These are phyloP conservation scores for Prunus mira DNA, from an alignment of 306 rosid genomes.

Conservation along the genomic window DNA sequence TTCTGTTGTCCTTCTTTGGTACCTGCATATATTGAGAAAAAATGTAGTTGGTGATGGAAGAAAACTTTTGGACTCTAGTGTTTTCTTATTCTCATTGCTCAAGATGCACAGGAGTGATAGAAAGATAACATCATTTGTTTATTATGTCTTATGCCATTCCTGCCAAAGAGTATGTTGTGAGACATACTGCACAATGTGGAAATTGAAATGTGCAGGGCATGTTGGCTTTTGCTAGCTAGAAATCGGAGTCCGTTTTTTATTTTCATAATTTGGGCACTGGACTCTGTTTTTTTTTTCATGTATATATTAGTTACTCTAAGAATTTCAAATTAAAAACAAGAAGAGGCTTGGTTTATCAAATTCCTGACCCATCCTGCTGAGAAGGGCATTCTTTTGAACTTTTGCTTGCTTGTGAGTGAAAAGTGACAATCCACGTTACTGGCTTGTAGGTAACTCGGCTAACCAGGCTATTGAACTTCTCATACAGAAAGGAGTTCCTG, in stretches of 20 bases:
- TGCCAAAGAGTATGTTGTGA: background rate
- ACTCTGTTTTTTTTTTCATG: background rate
- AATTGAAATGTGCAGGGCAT: background rate
- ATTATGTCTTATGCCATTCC: background rate
- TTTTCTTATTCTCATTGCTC: background rate
- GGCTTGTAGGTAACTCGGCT: conserved; percentile 80
- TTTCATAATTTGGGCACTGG: background rate
- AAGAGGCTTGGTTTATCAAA: background rate
- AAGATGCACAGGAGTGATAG: background rate
- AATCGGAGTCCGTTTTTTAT: background rate
- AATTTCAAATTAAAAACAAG: too few relatives aligned
- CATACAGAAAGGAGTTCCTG: conserved; percentile 93
- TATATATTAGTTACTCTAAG: too few relatives aligned
- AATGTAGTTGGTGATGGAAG: background rate
- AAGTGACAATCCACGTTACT: conserved; percentile 13
- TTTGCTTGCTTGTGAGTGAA: conserved; percentile 18
- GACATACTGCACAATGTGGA: background rate
- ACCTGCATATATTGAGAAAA: background rate
- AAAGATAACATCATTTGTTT: background rate
- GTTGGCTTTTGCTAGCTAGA: background rate
- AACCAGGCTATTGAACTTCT: conserved; percentile 95
- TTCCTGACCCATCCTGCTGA: background rate
- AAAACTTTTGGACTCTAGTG: background rate
- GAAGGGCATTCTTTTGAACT: background rate
- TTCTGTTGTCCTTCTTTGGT: background rate